Percentiles rank a stretch among this genome's conserved stretches.
These are phyloP conservation scores for Colletotrichum zoysiae DNA, from an alignment of 2,329 filamentous ascomycete species.

Conservation along the genomic window DNA sequence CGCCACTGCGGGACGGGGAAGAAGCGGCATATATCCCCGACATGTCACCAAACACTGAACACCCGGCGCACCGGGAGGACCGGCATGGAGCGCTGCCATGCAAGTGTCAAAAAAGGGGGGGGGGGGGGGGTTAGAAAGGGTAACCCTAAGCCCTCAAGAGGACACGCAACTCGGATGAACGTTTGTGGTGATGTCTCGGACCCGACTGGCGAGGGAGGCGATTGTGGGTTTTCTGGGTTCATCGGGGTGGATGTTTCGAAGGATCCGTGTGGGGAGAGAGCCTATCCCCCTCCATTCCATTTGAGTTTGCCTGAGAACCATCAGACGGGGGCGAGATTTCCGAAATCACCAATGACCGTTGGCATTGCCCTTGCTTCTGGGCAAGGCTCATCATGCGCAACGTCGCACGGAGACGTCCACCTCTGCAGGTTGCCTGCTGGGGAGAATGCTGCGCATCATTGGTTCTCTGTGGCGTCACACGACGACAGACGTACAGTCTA, in stretches of 20 bases:
- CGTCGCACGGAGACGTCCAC: background rate
- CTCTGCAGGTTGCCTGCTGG: too few relatives aligned
- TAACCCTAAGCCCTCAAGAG: background rate
- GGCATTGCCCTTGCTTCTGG: too few relatives aligned
- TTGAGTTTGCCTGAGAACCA: slow-evolving; percentile 1
- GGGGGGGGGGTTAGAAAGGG: background rate
- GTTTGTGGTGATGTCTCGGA: background rate
- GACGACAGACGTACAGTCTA: background rate
- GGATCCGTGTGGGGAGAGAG: background rate
- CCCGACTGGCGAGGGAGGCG: too few relatives aligned
- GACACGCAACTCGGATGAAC: background rate
- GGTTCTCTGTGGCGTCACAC: background rate
- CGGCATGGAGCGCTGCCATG: background rate
- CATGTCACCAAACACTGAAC: background rate
- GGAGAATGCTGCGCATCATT: background rate
- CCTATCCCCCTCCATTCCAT: background rate
- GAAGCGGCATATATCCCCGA: background rate
- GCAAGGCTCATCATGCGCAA: background rate
- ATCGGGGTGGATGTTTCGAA: background rate
- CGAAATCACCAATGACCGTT: background rate
- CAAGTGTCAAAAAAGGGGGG: background rate
- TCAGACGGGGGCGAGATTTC: background rate
- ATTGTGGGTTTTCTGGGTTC: background rate
- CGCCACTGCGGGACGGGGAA: background rate
- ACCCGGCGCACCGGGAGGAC: background rate